A percentile compares a stretch with the other conserved stretches of the same genome.
phyloP scores from a whole-genome alignment of 345 rosid species.

The Euphorbia lathyris region DNA sequence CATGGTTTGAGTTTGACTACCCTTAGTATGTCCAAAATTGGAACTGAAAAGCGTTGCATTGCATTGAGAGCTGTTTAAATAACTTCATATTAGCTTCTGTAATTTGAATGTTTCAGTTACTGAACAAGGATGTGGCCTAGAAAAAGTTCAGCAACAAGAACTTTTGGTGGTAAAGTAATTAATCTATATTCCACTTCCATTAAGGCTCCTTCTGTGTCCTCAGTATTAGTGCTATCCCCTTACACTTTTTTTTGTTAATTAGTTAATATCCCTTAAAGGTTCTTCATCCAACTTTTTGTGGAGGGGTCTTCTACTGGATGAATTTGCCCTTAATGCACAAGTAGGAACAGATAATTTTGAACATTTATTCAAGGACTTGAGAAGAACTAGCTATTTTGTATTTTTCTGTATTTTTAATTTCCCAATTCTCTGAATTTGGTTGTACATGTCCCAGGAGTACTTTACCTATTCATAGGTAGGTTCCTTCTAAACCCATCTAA shows the following conservation, averaged over 20 bases:
- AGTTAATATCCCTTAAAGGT: not conserved
- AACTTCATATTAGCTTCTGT: slow-evolving; percentile 4
- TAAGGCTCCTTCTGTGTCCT: not conserved
- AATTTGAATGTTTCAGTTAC: slow-evolving; percentile 1
- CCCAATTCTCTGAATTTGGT: not conserved
- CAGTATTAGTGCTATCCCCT: not conserved
- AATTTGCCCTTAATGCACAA: not conserved
- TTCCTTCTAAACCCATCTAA: not conserved
- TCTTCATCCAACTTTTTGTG: too few species aligned
- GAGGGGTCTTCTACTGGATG: too few species aligned
- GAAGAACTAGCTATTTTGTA: not conserved
- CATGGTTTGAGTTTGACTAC: slow-evolving; percentile 7
- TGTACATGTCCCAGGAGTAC: not conserved
- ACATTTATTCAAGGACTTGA: not conserved
- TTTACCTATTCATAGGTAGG: not conserved
- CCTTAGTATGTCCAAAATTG: not conserved
- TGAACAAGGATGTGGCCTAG: not conserved
- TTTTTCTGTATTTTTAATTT: not conserved
- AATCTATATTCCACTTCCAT: not conserved
- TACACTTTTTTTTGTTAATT: not conserved
- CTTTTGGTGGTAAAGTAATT: not conserved
- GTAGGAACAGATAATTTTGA: not conserved
- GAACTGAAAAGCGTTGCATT: not conserved
- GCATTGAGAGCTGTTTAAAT: not conserved
- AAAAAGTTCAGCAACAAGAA: not conserved